These are phyloP conservation scores for Arctium lappa DNA, from an alignment of 129 eudicot genomes.

Conservation along the genomic window DNA sequence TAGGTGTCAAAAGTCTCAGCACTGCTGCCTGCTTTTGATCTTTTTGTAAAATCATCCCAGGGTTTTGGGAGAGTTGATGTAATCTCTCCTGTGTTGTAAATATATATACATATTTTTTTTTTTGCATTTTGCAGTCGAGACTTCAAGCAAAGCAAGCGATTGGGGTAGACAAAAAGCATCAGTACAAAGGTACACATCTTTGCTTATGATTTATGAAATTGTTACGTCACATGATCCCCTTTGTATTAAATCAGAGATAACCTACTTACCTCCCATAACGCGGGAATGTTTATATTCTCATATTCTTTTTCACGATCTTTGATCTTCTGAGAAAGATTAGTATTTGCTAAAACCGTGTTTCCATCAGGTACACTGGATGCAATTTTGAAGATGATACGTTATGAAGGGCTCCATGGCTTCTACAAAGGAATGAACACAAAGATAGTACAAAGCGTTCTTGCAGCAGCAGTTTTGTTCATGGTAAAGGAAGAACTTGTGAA, in stretches of 20 bases:
- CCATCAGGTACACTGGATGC: constrained; percentile 80
- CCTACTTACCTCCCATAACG: background rate
- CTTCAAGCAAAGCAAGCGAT: constrained; percentile 85
- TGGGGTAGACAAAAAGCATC: constrained; percentile 71
- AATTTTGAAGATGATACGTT: constrained; percentile 74
- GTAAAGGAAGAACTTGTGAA: constrained; percentile 91
- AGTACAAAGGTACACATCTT: constrained; percentile 61
- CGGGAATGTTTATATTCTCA: background rate
- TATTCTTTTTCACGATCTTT: background rate
- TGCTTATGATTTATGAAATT: background rate
- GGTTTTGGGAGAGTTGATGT: background rate
- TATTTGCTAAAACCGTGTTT: background rate
- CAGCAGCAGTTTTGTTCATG: constrained; percentile 95
- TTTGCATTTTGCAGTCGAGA: constrained; percentile 59
- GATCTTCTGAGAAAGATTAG: background rate
- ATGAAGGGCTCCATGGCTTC: constrained; percentile 83
- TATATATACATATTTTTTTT: background rate
- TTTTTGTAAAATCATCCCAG: background rate
- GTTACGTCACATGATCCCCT: background rate
- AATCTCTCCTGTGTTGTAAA: background rate
- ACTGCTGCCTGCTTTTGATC: background rate
- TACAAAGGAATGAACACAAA: constrained; percentile 96
- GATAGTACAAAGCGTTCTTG: constrained; percentile 93
- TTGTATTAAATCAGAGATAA: background rate
- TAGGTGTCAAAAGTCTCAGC: background rate